Conservation (phyloP, 192 early-diverging fungal genomes). For the Rhizophlyctis rosea region DNA sequence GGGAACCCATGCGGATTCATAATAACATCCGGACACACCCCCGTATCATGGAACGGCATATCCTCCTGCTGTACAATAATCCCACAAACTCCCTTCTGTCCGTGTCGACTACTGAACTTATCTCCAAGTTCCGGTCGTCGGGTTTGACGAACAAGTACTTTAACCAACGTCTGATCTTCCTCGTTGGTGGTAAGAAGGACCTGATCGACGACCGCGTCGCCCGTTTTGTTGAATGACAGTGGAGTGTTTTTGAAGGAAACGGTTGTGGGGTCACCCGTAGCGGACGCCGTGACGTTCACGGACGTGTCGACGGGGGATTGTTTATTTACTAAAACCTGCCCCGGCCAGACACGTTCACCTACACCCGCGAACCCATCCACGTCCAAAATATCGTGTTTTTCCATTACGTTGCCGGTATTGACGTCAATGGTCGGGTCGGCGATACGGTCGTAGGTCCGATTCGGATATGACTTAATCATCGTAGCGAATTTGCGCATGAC, state of each 20-base stretch:
- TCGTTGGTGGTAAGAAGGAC: constrained; percentile 91
- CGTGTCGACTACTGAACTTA: constrained; percentile 97
- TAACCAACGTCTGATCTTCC: constrained; percentile 87
- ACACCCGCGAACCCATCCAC: constrained; percentile 87
- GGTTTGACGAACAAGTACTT: constrained; percentile 86
- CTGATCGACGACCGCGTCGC: constrained; percentile 87
- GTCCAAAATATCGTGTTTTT: constrained; percentile 71
- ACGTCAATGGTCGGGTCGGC: constrained; percentile 54
- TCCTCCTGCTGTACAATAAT: constrained; percentile 97
- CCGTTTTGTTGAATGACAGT: constrained; percentile 84
- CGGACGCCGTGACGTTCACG: constrained; percentile 42
- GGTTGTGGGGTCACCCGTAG: constrained; percentile 47
- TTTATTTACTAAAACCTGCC: constrained; percentile 82
- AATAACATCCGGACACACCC: constrained; percentile 92
- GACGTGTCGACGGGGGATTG: constrained; percentile 78
- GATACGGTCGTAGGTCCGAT: constrained; percentile 79
- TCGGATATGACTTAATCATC: constrained; percentile 85
- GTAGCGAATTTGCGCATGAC: constrained; percentile 86
- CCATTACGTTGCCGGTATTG: constrained; percentile 30
- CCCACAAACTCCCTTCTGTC: constrained; percentile 95
- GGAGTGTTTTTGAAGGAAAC: constrained; percentile 68
- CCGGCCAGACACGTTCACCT: constrained; percentile 72
- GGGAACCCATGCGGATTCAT: constrained; percentile 99
- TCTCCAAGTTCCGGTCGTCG: constrained; percentile 95
- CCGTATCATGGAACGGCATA: constrained; percentile 92